Evolutionary conservation across 345 rosid species (phyloP).

Genomic region (Anacardium occidentale): DNA sequence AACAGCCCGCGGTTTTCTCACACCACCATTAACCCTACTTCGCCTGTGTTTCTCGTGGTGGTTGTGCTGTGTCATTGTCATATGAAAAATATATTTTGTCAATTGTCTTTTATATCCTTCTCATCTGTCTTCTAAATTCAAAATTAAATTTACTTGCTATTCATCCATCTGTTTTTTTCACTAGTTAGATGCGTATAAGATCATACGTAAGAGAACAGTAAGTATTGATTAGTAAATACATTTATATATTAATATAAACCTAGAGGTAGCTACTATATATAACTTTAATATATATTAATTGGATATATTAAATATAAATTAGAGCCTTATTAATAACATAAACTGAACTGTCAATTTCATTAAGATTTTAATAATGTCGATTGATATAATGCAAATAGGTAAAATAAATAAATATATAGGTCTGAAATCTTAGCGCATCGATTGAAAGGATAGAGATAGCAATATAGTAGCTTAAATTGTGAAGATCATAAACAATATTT

Average conservation of each 20-base stretch:
- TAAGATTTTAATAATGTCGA: neutral
- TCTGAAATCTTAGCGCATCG: neutral
- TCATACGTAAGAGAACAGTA: neutral
- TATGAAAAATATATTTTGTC: neutral
- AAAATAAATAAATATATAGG: no score
- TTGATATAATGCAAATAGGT: neutral
- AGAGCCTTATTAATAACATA: no score
- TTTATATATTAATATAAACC: no score
- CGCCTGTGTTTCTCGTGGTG: conserved; percentile 34
- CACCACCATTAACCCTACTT: conserved; percentile 23
- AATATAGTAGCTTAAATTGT: no score
- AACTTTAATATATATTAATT: no score
- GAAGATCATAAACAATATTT: no score
- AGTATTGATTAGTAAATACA: no score
- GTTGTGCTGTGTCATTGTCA: conserved; percentile 34
- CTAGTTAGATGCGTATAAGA: neutral
- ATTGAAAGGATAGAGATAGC: neutral
- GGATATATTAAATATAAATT: no score
- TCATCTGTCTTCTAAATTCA: conserved; percentile 5
- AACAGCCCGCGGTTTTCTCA: conserved; percentile 52
- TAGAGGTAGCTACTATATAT: no score
- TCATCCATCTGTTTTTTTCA: neutral
- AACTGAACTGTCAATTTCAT: no score
- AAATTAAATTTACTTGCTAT: neutral
- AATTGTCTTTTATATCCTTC: conserved; percentile 8